Percentiles rank a stretch among this genome's conserved stretches.
Conservation (phyloP, 352 stramenopile species). For the Globisporangium rhizosaccharum region DNA sequence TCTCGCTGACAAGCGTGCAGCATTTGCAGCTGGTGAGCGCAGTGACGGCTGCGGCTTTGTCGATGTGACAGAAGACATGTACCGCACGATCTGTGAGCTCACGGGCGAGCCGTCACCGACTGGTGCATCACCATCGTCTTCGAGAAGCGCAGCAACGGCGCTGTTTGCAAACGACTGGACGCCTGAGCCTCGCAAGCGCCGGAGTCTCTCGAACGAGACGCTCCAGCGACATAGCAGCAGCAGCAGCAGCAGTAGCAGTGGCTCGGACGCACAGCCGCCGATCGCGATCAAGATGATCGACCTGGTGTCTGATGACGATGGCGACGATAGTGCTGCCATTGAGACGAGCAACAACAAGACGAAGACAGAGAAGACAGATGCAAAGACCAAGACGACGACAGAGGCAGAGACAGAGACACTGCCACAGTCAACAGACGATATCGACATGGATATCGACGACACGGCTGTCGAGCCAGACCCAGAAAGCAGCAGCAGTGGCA, state of each 20-base stretch:
- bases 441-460: slow-evolving; percentile 1
- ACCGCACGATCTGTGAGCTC: slow-evolving; percentile 6
- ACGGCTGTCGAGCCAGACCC: background rate
- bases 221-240: too few relatives aligned
- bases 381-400: background rate
- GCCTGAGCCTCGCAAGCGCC: slow-evolving; percentile 2
- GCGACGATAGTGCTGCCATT: background rate
- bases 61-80: slow-evolving; percentile 12
- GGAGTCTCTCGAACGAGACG: background rate
- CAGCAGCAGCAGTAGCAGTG: too few relatives aligned
- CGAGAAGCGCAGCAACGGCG: background rate
- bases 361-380: background rate
- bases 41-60: slow-evolving; percentile 6
- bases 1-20: background rate
- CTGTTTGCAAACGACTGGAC: background rate
- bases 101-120: background rate
- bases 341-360: too few relatives aligned
- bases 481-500: background rate
- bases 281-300: slow-evolving; percentile 7
- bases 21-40: background rate
- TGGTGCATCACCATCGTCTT: background rate
- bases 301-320: slow-evolving; percentile 6
- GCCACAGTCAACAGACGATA: background rate
- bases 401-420: background rate
- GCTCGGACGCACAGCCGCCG: background rate